These are phyloP conservation scores for Lasiodiplodia sp. DNA, from an alignment of 2,329 filamentous ascomycete species.

Conservation along the genomic window DNA sequence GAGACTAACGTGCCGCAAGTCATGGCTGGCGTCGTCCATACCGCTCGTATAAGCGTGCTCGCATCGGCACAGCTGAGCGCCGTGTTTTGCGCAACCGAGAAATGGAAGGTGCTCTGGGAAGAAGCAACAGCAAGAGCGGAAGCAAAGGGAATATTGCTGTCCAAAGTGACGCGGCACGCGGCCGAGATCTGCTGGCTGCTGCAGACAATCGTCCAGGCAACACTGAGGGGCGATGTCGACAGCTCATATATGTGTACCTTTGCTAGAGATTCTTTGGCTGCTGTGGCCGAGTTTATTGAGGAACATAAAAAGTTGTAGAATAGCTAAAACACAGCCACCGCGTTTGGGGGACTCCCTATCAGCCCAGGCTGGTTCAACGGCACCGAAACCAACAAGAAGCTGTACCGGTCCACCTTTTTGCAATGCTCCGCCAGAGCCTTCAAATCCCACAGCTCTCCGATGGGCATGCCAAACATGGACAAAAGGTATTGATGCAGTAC, in stretches of 20 bases:
- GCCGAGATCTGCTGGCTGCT: background rate
- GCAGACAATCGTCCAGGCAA: background rate
- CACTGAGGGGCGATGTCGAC: background rate
- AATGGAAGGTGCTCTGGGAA: background rate
- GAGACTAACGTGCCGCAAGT: background rate
- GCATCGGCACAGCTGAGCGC: background rate
- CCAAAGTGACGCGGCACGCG: background rate
- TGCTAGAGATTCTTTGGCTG: background rate
- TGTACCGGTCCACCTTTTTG: slow-evolving; percentile 47
- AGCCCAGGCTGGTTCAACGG: slow-evolving; percentile 54
- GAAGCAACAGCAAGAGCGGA: background rate
- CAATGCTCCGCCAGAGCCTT: slow-evolving; percentile 50
- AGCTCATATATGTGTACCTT: background rate
- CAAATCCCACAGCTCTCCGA: slow-evolving; percentile 57
- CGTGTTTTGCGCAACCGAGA: background rate
- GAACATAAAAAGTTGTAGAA: background rate
- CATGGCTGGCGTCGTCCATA: background rate
- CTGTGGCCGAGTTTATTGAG: background rate
- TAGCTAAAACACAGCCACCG: slow-evolving; percentile 44
- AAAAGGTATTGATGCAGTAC: slow-evolving; percentile 47
- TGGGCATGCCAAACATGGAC: slow-evolving; percentile 52
- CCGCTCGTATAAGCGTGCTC: background rate
- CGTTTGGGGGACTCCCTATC: slow-evolving; percentile 44
- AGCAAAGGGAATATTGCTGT: background rate
- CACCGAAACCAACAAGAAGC: slow-evolving; percentile 53